A percentile compares a stretch with the other conserved stretches of the same genome.
These are phyloP conservation scores for Begonia fuchsioides DNA, from an alignment of 306 rosid species.

Conservation along the genomic window DNA sequence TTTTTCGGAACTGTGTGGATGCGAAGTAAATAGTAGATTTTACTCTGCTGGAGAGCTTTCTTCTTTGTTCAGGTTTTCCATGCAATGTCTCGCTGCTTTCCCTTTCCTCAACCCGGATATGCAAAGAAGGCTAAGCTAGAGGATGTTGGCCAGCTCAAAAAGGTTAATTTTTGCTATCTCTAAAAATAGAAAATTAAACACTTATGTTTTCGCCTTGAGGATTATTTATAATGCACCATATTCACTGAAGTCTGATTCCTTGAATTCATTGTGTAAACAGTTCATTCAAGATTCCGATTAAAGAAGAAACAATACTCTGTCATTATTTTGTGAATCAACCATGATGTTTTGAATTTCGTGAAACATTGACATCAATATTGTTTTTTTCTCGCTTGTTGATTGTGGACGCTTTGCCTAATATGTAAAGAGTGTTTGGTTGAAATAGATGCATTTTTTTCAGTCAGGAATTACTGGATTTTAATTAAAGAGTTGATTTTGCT, in stretches of 20 bases:
- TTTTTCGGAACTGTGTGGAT: slow-evolving; percentile 45
- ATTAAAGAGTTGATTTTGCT: too few species aligned
- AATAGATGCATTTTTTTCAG: too few species aligned
- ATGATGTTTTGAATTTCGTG: too few species aligned
- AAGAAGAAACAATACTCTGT: too few species aligned
- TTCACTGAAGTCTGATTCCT: background rate
- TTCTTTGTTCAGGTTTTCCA: slow-evolving; percentile 35
- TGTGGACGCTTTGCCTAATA: too few species aligned
- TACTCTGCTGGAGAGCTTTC: slow-evolving; percentile 26
- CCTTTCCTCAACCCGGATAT: slow-evolving; percentile 96
- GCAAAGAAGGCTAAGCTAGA: slow-evolving; percentile 62
- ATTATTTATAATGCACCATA: background rate
- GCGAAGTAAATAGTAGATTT: slow-evolving; percentile 34
- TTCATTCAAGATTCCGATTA: too few species aligned
- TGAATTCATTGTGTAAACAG: too few species aligned
- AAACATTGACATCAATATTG: too few species aligned
- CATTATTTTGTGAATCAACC: too few species aligned
- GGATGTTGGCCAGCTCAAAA: slow-evolving; percentile 48
- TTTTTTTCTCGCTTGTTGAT: too few species aligned
- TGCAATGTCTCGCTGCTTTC: slow-evolving; percentile 99
- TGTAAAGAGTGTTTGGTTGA: too few species aligned
- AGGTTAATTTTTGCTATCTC: slow-evolving; percentile 47
- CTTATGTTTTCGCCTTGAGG: slow-evolving; percentile 1
- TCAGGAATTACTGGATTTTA: too few species aligned
- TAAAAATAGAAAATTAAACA: background rate